Evolutionary conservation across 306 rosid species (phyloP).

Genomic region (Spatholobus suberectus): DNA sequence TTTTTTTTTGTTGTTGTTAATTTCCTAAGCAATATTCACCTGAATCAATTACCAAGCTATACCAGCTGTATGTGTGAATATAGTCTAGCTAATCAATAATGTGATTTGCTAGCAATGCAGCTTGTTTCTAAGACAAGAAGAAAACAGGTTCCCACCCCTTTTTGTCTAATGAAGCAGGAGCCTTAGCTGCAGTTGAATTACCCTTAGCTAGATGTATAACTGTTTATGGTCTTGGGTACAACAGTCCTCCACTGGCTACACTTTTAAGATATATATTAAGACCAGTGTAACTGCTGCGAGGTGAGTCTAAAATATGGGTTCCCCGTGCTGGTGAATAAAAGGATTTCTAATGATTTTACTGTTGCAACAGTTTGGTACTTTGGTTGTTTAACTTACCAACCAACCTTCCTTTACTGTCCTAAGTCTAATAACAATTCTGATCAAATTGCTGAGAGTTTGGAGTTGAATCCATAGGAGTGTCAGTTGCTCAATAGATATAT

Average conservation of each 20-base stretch:
- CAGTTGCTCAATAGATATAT: no score
- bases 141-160: background rate
- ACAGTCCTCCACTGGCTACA: background rate
- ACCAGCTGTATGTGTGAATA: background rate
- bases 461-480: background rate
- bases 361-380: background rate
- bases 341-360: background rate
- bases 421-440: background rate
- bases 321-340: background rate
- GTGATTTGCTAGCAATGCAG: background rate
- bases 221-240: background rate
- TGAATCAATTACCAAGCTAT: background rate
- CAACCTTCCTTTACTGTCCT: background rate
- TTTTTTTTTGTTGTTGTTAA: background rate
- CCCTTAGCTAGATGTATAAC: background rate
- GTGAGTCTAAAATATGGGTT: background rate
- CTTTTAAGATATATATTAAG: background rate
- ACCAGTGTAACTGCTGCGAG: background rate
- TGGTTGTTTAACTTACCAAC: background rate
- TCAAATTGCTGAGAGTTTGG: background rate
- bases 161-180: background rate
- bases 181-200: background rate
- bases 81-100: background rate
- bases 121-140: background rate
- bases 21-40: background rate